A percentile compares a stretch with the other conserved stretches of the same genome.
phyloP scores from a whole-genome alignment of 2,329 filamentous ascomycete species.

The Cylindrodendrum hubeiense region DNA sequence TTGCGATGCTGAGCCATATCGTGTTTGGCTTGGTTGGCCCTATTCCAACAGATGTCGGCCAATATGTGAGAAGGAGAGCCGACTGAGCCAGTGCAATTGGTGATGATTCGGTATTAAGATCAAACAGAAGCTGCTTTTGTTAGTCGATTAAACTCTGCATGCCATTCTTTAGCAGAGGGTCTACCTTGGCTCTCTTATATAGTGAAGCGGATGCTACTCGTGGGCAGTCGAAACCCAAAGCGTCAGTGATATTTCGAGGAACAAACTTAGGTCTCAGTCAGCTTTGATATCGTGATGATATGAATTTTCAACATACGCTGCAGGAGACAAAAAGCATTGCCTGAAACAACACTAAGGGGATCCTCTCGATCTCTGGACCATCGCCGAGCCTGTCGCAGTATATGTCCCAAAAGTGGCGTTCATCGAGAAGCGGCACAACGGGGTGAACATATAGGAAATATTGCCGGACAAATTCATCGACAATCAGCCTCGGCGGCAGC shows the following conservation, averaged over 20 bases:
- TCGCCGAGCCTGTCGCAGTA: constrained; percentile 13
- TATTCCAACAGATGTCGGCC: constrained; percentile 30
- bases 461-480: constrained; percentile 35
- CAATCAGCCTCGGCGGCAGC: constrained; percentile 33
- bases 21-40: constrained; percentile 33
- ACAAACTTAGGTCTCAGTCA: not conserved
- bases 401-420: constrained; percentile 32
- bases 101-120: constrained; percentile 34
- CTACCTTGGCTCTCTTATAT: constrained; percentile 39
- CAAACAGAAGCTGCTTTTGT: constrained; percentile 30
- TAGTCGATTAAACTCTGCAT: not conserved
- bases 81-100: constrained; percentile 35
- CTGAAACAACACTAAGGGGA: constrained; percentile 30
- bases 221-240: constrained; percentile 30
- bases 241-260: not conserved
- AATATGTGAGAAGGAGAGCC: constrained; percentile 32
- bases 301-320: constrained; percentile 31
- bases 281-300: constrained; percentile 14
- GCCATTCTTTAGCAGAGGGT: not conserved
- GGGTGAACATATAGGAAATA: constrained; percentile 40
- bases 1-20: constrained; percentile 32
- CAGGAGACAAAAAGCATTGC: constrained; percentile 38
- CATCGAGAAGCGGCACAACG: constrained; percentile 30
- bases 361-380: not conserved
- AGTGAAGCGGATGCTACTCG: constrained; percentile 35